Conservation (phyloP, 257 asterid genomes). For the Lantana camara region DNA sequence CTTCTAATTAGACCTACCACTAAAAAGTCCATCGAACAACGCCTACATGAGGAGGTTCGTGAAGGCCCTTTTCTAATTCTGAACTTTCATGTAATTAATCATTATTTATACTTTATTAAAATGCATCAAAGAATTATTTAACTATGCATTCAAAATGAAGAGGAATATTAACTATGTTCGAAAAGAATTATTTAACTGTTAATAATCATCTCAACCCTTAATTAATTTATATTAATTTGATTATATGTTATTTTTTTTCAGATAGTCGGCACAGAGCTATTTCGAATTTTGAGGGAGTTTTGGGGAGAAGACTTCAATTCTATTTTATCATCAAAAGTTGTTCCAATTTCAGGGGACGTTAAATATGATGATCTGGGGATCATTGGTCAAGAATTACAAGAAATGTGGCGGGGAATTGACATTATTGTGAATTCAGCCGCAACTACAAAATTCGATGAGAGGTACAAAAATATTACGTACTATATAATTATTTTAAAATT, state of each 20-base stretch:
- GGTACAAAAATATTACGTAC: too few species aligned
- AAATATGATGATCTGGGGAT: conserved; percentile 39
- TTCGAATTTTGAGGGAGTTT: conserved; percentile 42
- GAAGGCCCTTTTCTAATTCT: too few species aligned
- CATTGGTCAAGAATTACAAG: conserved; percentile 19
- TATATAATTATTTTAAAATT: too few species aligned
- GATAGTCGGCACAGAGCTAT: conserved; percentile 43
- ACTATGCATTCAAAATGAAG: too few species aligned
- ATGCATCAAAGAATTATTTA: too few species aligned
- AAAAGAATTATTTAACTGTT: too few species aligned
- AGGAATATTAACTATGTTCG: too few species aligned
- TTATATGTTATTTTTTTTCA: too few species aligned
- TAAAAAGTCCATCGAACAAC: conserved; percentile 20
- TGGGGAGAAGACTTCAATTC: conserved; percentile 22
- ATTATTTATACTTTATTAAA: too few species aligned
- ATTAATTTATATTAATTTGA: too few species aligned
- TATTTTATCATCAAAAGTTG: conserved; percentile 25
- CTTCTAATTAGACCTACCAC: conserved; percentile 36
- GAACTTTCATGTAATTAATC: too few species aligned
- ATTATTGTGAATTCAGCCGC: conserved; percentile 67
- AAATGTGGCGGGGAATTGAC: conserved; percentile 44
- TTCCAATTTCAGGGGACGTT: conserved; percentile 41
- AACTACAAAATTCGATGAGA: conserved; percentile 52
- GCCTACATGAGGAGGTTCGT: conserved; percentile 51
- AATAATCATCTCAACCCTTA: too few species aligned